Evolutionary conservation across 768 basidiomycete species (phyloP), one percentile per base, ranked within the genome.

Genomic region (Kwoniella dendrophila): DNA sequence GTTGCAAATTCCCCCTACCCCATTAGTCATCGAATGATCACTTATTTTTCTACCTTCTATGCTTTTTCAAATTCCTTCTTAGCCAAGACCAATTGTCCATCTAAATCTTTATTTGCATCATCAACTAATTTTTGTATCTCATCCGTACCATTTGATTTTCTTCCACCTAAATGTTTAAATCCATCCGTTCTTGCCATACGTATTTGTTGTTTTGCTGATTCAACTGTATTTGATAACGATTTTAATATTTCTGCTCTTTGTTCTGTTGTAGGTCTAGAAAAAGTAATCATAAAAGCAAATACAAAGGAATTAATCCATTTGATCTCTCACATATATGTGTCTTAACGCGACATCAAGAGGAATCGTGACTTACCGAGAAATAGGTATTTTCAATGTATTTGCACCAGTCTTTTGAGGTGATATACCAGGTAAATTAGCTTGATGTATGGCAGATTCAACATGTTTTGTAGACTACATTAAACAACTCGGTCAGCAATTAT

Each of bases 31-130:
- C n/a, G n/a, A n/a, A n/a, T 16, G 30, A 52, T n/a, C 43, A 2
- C n/a, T 44, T 24, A n/a, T 38, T 30, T n/a, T 36, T 11, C 30
- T 4, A 29, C 33, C 40, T 3, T 33, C 20, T 50, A 75, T 24
- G 59, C 76, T 66, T 78, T 76, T 4, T 74, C 78, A 43, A 80
- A 70, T 55, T 79, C 78, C 68, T 78, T 78, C 70, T 78, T 80
- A 11, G 74, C 77, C 43, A 66, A 60, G 0, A 57, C 56, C 41
- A 78, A 40, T 29, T 72, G 49, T n/a, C 59, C 70, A 56, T 79
- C 77, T 43, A 80, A 50, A 54, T 72, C 62, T 32, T 62, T 64
- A 20, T 61, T 69, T 43, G 56, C 64, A 22, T 75, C 67, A 56
- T 80, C 76, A 24, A 73, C 72, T 20, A 79, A 38, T n/a, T 72